Base-by-base conservation (phyloP, 306 rosid genomes). In the Cucumis melo region DNA sequence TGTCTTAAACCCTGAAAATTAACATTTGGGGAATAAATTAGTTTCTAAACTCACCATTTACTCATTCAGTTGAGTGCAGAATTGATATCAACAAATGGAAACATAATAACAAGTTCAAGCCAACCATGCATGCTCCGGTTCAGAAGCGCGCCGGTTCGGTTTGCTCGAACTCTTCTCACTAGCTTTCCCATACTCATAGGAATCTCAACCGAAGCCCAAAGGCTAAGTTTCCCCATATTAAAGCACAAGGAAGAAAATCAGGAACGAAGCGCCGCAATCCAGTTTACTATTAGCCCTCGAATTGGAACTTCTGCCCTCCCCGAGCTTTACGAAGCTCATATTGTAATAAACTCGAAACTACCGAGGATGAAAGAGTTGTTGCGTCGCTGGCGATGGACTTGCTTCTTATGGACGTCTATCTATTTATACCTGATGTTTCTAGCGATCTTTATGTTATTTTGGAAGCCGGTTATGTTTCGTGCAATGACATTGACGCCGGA, bases 351-450 rank as follows among this genome's bases (percentile, higher is more conserved):
- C 6, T 90, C 96, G 7, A 83, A 81, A 51, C 81, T 89, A 20
- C 96, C 98, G 3, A 85, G 88, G 91, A 24, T 83, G 0, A 90
- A 87, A 83, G 83, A 90, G 17, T 41, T 94, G 41, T 77, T 94
- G 55, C 77, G 77, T 23, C 80, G 83, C 36, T 91, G 98, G 98
- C 92, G 80, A 73, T 91, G 97, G 97, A 89, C 97, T 15, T 84
- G 86, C 44, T 94, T 82, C 54, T 86, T 94, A 60, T 94, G 97
- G 98, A 77, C 79, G 1, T 82, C 96, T 78, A 54, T 91, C 5
- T 85, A 82, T 77, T 60, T 81, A 15, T 94, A 87, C 83, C 29
- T 81, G 39, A 8, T 83, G 65, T 75, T 90, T 61, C 80, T 94
- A 6, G 53, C 83, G 74, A 15, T 82, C 34, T 81, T 88, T 1